Evolutionary conservation across 192 early-diverging fungal species (phyloP).

Genomic region (Rhizophlyctis rosea): DNA sequence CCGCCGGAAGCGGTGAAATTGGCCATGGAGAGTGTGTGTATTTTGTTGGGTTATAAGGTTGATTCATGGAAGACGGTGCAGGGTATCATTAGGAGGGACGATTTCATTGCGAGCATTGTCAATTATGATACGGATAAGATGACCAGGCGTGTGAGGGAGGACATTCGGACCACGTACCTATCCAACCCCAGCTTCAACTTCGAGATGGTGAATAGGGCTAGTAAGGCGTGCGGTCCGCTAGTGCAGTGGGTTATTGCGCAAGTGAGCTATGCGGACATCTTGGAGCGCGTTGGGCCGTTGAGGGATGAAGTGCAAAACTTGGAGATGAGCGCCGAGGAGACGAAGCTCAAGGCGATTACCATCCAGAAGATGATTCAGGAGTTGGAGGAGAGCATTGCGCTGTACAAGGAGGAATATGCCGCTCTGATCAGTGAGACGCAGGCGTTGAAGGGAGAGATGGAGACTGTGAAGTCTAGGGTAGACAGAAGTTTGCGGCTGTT

Average conservation of each 20-base stretch:
- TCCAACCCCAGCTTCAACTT: slow-evolving; percentile 86
- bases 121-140: slow-evolving; percentile 93
- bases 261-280: slow-evolving; percentile 86
- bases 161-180: slow-evolving; percentile 75
- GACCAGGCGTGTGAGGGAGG: slow-evolving; percentile 71
- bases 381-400: slow-evolving; percentile 81
- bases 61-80: slow-evolving; percentile 93
- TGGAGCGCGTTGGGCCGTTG: slow-evolving; percentile 93
- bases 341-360: slow-evolving; percentile 65
- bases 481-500: slow-evolving; percentile 86
- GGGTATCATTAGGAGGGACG: slow-evolving; percentile 84
- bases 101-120: slow-evolving; percentile 97
- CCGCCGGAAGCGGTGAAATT: slow-evolving; percentile 95
- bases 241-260: slow-evolving; percentile 98
- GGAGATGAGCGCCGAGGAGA: slow-evolving; percentile 70
- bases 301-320: slow-evolving; percentile 87
- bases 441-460: slow-evolving; percentile 88
- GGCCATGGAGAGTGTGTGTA: slow-evolving; percentile 97
- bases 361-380: slow-evolving; percentile 78
- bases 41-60: slow-evolving; percentile 79
- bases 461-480: slow-evolving; percentile 87
- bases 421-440: slow-evolving; percentile 92
- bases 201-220: slow-evolving; percentile 94
- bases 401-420: slow-evolving; percentile 98
- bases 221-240: slow-evolving; percentile 97